Conservation (phyloP, 2,329 filamentous ascomycete species). For the Arthroderma sp. region DNA sequence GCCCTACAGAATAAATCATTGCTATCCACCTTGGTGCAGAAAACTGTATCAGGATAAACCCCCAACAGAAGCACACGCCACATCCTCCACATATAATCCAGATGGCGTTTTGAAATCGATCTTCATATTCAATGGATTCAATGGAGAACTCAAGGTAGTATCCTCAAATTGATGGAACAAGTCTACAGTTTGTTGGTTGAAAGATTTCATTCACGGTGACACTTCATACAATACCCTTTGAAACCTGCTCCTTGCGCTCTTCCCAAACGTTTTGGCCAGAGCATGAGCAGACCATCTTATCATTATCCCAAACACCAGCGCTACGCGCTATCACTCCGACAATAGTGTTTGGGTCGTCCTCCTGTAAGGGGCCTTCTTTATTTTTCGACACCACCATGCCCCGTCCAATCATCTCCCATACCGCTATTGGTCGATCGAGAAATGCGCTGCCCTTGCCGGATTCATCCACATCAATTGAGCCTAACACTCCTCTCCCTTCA, state of each 20-base stretch:
- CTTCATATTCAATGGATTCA: too few relatives aligned
- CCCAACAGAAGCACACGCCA: too few relatives aligned
- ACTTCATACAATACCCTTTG: constrained; percentile 70
- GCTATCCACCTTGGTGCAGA: too few relatives aligned
- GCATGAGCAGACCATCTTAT: constrained; percentile 96
- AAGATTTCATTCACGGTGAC: not conserved
- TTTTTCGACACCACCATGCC: constrained; percentile 75
- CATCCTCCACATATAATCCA: too few relatives aligned
- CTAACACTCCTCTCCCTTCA: constrained; percentile 51
- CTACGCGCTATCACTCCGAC: constrained; percentile 90
- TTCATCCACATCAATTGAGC: constrained; percentile 59
- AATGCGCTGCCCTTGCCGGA: constrained; percentile 69
- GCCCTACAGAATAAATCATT: too few relatives aligned
- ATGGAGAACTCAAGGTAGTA: not conserved
- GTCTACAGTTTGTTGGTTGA: not conserved
- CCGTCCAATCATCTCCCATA: constrained; percentile 94
- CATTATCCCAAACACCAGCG: constrained; percentile 97
- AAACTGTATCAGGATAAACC: too few relatives aligned
- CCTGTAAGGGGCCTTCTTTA: constrained; percentile 44
- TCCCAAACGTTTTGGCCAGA: constrained; percentile 98
- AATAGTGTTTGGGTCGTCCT: constrained; percentile 71
- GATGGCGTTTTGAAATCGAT: too few relatives aligned
- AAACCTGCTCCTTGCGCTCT: constrained; percentile 78
- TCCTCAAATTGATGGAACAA: not conserved
- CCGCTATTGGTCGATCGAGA: constrained; percentile 65